Evolutionary conservation across 2,329 filamentous ascomycete genomes (phyloP), one percentile per base, ranked within the genome.

Genomic region (Paraconiothyrium sp.): DNA sequence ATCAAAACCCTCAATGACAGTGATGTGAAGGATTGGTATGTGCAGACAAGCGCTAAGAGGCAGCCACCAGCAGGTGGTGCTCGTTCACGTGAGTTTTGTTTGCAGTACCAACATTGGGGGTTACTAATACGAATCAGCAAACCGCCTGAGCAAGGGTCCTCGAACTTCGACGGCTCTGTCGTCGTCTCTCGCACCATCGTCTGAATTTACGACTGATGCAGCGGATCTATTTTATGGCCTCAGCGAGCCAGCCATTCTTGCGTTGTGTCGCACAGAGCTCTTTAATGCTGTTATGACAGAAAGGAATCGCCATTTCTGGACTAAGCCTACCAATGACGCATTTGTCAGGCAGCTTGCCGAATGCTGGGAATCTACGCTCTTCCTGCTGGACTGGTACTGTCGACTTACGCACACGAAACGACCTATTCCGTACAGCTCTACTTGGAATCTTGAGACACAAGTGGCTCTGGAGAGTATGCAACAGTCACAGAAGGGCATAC

Each of bases 371-470:
- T 81, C 83, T 0, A 85, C 84, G 5, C 78, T 84, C 34, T 86
- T 86, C 68, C 77, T 86, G 11, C 76, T 88, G 47, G 79, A 85
- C 57, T 84, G 84, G 83, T 85, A 85, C 64, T 83, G 83, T 66
- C 76, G 81, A 60, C 76, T 82, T 72, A 79, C 80, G 41, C 81
- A 82, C 66, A 81, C 79, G 0, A 81, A 81, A 43, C 75, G 80
- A 46, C 84, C 85, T 1, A 83, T 85, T 58, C 83, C 83, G 0
- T 87, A 83, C 68, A 86, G 83, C 61, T 85, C 85, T 4, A 83
- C 83, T 1, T 87, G 85, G 85, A 86, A 86, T 59, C 81, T 86
- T n/a, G 84, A 85, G 66, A 82, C 82, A 0, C 85, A 86, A 67
- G 84, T 85, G 2, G 85, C 83, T 9, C 72, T 86, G 24, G 82